A percentile compares a stretch with the other conserved stretches of the same genome.
phyloP scores from a whole-genome alignment of 1,284 basidiomycete species.

The Abortiporus biennis region DNA sequence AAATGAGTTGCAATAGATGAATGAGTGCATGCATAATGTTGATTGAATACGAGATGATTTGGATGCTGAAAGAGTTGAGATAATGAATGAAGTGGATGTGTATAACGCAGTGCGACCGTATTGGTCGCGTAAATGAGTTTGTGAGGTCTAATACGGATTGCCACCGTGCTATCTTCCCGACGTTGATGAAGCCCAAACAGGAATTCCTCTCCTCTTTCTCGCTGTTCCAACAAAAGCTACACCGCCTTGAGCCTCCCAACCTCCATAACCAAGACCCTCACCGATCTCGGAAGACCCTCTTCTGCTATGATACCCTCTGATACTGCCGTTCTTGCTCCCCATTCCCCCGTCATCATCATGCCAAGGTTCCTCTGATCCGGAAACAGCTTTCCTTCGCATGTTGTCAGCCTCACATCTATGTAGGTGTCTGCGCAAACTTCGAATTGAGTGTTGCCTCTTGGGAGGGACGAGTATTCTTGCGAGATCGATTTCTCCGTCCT shows the following conservation, averaged over 20 bases:
- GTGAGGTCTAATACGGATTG: no score
- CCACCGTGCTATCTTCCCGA: no score
- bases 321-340: constrained; percentile 9
- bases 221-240: constrained; percentile 14
- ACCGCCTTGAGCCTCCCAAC: constrained; percentile 17
- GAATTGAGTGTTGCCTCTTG: constrained; percentile 65
- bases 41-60: no score
- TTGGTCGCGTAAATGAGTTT: no score
- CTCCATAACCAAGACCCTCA: neutral
- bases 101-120: no score
- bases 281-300: constrained; percentile 1
- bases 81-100: no score
- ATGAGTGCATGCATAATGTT: no score
- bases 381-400: constrained; percentile 4
- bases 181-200: constrained; percentile 22
- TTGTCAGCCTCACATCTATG: constrained; percentile 23
- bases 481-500: constrained; percentile 60
- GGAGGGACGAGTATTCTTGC: constrained; percentile 63
- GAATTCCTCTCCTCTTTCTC: constrained; percentile 20
- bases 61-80: no score
- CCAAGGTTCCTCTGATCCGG: constrained; percentile 8
- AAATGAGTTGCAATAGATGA: no score
- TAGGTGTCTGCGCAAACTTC: constrained; percentile 56
- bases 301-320: neutral
- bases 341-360: constrained; percentile 19